These are phyloP conservation scores for Kokia cookei DNA, from an alignment of 441 rosid genomes.

Conservation along the genomic window DNA sequence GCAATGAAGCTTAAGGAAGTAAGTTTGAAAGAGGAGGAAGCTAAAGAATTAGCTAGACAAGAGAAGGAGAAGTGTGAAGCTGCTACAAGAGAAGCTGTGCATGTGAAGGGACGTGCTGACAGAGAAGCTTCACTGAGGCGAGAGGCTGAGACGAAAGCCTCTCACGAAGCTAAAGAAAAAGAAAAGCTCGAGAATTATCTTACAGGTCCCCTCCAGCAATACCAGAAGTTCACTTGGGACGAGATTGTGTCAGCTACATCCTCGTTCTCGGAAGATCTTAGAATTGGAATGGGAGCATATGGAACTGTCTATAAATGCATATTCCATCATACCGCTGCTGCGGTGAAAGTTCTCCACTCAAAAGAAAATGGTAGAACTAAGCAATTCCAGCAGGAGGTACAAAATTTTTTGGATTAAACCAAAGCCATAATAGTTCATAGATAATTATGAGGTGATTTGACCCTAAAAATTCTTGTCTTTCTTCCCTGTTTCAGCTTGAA, in stretches of 20 bases:
- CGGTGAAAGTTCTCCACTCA: slow-evolving; percentile 82
- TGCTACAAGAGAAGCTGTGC: slow-evolving; percentile 54
- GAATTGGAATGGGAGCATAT: slow-evolving; percentile 83
- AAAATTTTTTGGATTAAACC: slow-evolving; percentile 9
- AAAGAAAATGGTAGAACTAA: slow-evolving; percentile 45
- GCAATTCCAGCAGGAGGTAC: slow-evolving; percentile 88
- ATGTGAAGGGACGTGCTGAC: slow-evolving; percentile 36
- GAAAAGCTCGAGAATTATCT: slow-evolving; percentile 64
- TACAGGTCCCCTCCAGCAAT: slow-evolving; percentile 36
- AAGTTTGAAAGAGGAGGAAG: slow-evolving; percentile 39
- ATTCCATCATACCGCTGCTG: slow-evolving; percentile 67
- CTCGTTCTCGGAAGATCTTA: slow-evolving; percentile 64
- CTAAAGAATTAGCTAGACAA: slow-evolving; percentile 49
- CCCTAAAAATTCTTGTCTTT: not conserved
- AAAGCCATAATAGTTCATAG: not conserved
- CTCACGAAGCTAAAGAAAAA: slow-evolving; percentile 53
- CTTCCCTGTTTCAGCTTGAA: slow-evolving; percentile 49
- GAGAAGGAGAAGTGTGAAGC: slow-evolving; percentile 60
- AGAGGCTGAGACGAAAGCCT: slow-evolving; percentile 60
- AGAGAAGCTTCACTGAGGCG: slow-evolving; percentile 59
- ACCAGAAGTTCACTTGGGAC: slow-evolving; percentile 69
- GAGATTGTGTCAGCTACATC: slow-evolving; percentile 75
- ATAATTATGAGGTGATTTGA: not conserved
- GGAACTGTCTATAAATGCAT: slow-evolving; percentile 79
- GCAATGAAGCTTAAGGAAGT: slow-evolving; percentile 54